Evolutionary conservation across 768 basidiomycete genomes (phyloP), one percentile per base, ranked within the genome.

Genomic region (Agrocybe pediades): DNA sequence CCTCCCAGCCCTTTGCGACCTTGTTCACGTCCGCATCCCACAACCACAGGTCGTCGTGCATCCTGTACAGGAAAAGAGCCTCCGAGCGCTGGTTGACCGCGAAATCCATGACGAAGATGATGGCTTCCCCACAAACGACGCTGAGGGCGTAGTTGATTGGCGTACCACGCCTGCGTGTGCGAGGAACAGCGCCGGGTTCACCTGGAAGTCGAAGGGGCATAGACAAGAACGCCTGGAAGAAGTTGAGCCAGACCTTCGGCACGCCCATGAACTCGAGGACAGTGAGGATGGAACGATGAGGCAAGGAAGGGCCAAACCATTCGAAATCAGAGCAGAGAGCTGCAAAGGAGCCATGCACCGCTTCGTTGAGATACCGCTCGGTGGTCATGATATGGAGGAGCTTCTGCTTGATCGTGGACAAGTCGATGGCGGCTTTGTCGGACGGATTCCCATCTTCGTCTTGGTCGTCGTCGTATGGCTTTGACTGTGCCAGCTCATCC

Each of bases 41-140:
- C 16, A 78, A 54, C 75, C 76, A 79, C 9, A 79, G 60, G 51
- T 80, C 77, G 45, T 80, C 77, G 56, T 79, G 75, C 62, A 78
- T 73, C 44, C 76, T 68, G 49, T 78, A 74, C 15, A 80, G 66
- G 59, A 69, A 74, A 9, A 80, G 59, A 2, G 76, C 77, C n/a
- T 69, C 51, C 1, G 75, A 70, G 39, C 59, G 63, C 49, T 77
- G 77, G 43, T 78, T 78, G 51, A 78, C 75, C 4, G 77, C 75
- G 53, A 75, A 76, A 59, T 80, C 77, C 76, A 80, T 76, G 29
- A 65, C 66, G 56, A 77, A 80, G 21, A 78, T 44, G 13, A 78
- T 50, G 3, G 62, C 65, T 57, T 80, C 77, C 9, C 77, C 78
- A 45, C 69, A 77, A 2, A 77, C 60, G 0, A 64, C 68, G 49